Base-by-base conservation (phyloP, 164 flowering plant genomes). In the Vitis riparia region DNA sequence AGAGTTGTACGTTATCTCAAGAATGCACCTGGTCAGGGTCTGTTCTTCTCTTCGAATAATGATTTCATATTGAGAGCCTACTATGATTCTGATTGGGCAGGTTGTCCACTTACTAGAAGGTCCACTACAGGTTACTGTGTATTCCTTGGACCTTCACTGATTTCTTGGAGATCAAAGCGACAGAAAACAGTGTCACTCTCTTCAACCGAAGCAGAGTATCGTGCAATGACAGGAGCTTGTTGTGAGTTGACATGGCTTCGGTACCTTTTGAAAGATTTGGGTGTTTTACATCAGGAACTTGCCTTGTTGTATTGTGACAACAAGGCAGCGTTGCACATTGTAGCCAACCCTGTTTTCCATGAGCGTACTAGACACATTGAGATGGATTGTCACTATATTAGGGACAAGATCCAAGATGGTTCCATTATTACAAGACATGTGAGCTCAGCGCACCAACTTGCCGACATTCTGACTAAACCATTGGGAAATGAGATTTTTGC, bases 341-440 rank as follows among this genome's bases (percentile, higher is more conserved):
- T 29, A 61, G 11, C 2, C 64, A 19, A 19, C 9, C 30, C 8
- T 17, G 64, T 10, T 51, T 11, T 51, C 15, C 55, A 51, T 51
- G 55, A 51, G 55, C 15, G 5, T 51, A 51, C 12, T 10, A 51
- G 15, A 14, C 64, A 61, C 64, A 9, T 61, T 61, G 11, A 61
- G 64, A 61, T 61, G 64, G 44, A 61, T 29, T 29, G 49, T 27
- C 64, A 61, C n/a, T 61, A 61, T 27, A 61, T 29, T 29, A 29
- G 3, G 12, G 64, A 61, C 47, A 61, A 61, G 44, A 61, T 19
- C 64, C 64, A 61, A 29, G 49, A 61, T 44, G 64, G 64, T 61
- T 61, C 37, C 37, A 1, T 29, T 11, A 29, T 27, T 29, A 61
- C 12, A 61, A 29, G 64, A 61, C 30, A 19, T 61, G 37, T 19